Percentiles rank a stretch among this genome's conserved stretches.
phyloP scores from a whole-genome alignment of 306 rosid species.

The Cercis canadensis region DNA sequence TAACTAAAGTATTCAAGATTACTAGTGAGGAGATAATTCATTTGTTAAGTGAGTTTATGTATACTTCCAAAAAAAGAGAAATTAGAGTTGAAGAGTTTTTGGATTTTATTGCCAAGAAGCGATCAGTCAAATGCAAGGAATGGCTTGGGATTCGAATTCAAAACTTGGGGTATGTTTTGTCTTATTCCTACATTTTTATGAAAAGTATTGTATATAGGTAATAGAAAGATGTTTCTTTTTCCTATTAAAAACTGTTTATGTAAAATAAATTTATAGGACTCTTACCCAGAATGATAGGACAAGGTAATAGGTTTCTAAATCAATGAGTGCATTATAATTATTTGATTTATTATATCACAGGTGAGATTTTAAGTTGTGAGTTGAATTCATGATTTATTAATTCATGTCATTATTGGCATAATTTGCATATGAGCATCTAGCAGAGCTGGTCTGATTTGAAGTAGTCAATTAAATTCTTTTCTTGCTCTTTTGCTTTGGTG shows the following conservation, averaged over 20 bases:
- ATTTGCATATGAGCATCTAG: too few species aligned
- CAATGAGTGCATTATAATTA: background rate
- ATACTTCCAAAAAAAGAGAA: conserved; percentile 32
- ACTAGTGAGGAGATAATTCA: conserved; percentile 58
- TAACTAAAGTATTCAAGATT: conserved; percentile 65
- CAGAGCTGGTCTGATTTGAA: too few species aligned
- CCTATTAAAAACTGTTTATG: too few species aligned
- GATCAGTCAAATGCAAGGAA: conserved; percentile 60
- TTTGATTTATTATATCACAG: too few species aligned
- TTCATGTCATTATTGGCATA: too few species aligned
- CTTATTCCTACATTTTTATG: conserved; percentile 23
- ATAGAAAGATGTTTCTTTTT: too few species aligned
- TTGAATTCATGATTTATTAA: too few species aligned
- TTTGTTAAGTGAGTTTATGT: conserved; percentile 51
- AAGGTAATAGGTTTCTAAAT: conserved; percentile 5
- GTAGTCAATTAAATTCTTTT: too few species aligned
- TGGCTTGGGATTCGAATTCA: conserved; percentile 79
- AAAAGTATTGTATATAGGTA: background rate
- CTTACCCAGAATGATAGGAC: background rate
- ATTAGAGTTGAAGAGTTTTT: conserved; percentile 63
- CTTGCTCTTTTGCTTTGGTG: background rate
- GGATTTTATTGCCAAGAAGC: conserved; percentile 70
- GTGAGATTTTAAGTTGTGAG: too few species aligned
- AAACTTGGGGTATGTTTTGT: conserved; percentile 71
- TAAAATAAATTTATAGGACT: conserved; percentile 1